Conservation (phyloP, 2,329 filamentous ascomycete genomes). For the Fusarium agapanthi region DNA sequence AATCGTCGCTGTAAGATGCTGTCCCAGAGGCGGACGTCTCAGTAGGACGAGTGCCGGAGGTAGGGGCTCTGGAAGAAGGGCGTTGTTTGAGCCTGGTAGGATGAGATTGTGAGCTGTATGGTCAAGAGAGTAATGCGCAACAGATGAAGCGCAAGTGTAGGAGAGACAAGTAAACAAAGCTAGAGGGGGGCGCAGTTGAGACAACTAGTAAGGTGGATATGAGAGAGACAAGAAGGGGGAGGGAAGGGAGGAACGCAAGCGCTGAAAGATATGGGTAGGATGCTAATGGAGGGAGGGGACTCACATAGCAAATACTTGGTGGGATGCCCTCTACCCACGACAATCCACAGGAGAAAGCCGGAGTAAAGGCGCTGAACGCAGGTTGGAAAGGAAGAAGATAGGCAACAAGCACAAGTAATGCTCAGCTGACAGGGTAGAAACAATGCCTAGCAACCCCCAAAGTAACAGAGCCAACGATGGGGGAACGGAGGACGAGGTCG, state of each 20-base stretch:
- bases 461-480: conserved; percentile 27
- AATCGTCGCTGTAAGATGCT: conserved; percentile 51
- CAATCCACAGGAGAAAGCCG: conserved; percentile 55
- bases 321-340: conserved; percentile 57
- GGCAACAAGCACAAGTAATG: conserved; percentile 24
- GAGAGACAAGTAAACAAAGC: conserved; percentile 31
- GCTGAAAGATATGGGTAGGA: conserved; percentile 27
- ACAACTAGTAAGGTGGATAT: conserved; percentile 22
- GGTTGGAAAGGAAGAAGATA: conserved; percentile 22
- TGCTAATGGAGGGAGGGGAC: conserved; percentile 42
- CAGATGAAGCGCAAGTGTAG: conserved; percentile 11
- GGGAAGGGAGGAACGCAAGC: conserved; percentile 22
- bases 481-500: conserved; percentile 36
- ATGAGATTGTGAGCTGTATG: conserved; percentile 34
- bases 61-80: conserved; percentile 37
- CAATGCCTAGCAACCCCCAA: conserved; percentile 36
- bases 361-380: conserved; percentile 52
- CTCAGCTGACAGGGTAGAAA: conserved; percentile 29
- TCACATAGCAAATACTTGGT: conserved; percentile 54
- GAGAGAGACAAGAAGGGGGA: conserved; percentile 25
- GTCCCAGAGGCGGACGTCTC: conserved; percentile 46
- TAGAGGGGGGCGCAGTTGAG: conserved; percentile 30
- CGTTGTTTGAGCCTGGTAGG: conserved; percentile 42
- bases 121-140: background rate
- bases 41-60: conserved; percentile 34